Base-by-base conservation (phyloP, 2,329 filamentous ascomycete species). In the Cephalotrichum gorgonifer region DNA sequence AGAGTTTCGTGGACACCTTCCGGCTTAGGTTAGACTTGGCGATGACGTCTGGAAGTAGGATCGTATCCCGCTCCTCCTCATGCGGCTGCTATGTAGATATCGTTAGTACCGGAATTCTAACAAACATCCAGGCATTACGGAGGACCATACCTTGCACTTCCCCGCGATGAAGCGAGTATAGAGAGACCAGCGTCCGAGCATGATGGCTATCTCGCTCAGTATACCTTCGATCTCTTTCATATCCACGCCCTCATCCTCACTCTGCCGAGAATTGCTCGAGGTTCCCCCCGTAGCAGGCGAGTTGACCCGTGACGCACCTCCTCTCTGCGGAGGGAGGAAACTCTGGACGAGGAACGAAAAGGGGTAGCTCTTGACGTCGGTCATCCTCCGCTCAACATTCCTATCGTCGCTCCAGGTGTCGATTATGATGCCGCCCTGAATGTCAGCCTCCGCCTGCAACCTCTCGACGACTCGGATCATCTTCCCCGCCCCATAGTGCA, bases 271-370 rank as follows among this genome's bases (percentile, higher is more conserved):
- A 60, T 75, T 76, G 49, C 67, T 72, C 79, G 31, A 75, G 64
- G 1, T 17, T 2, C 23, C 26, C 2, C 48, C 52, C 22, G 45
- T 47, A 5, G 86, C 86, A 1, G 91, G 91, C 2, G 90, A 95
- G 54, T 76, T 83, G 33, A 88, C 79, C 42, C 88, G 78, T 2
- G 84, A 77, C 2, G 82, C 82, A 6, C 78, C 72, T n/a, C n/a
- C n/a, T 52, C 83, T 83, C 51, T 88, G 84, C 27, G 78, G 73
- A 0, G 87, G 81, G 43, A 95, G 64, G 62, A 95, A 96, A 68
- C 90, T 96, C 66, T 96, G 90, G 0, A 97, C 90, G 42, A 98
- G 71, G 61, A 98, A 98, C 0, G 90, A 95, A 64, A 95, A 98
- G 1, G 93, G 90, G 62, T 98, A 98, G 49, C 90, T 95, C 69